phyloP scores from a whole-genome alignment of 768 basidiomycete genomes.

The Russula griseocarnosa region DNA sequence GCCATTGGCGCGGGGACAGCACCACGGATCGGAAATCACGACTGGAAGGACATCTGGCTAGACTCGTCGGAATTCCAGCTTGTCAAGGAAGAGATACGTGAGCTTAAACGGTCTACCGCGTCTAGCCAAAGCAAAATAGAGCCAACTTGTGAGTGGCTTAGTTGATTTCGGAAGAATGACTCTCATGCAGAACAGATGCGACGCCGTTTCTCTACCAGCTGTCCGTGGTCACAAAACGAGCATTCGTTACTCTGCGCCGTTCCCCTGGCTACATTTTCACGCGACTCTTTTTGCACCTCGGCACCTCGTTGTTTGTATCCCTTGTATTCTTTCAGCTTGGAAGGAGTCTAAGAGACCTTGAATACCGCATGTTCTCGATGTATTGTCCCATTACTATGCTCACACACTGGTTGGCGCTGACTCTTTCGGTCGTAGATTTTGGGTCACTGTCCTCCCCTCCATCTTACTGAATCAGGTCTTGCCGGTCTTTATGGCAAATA shows the following conservation, averaged over 20 bases:
- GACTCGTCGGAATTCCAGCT: constrained; percentile 55
- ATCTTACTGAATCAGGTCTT: constrained; percentile 79
- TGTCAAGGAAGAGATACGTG: constrained; percentile 35
- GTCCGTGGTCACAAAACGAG: constrained; percentile 58
- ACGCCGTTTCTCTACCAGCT: constrained; percentile 76
- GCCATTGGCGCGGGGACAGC: constrained; percentile 84
- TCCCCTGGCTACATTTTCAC: constrained; percentile 84
- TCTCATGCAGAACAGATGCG: constrained; percentile 48
- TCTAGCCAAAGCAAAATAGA: not conserved
- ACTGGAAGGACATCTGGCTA: constrained; percentile 86
- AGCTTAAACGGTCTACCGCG: constrained; percentile 35
- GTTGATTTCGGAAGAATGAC: not conserved
- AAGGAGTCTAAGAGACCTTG: constrained; percentile 57
- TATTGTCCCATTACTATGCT: constrained; percentile 36
- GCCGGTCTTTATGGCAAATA: constrained; percentile 75
- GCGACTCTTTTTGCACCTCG: constrained; percentile 69
- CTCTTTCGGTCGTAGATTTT: constrained; percentile 41
- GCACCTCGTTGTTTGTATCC: constrained; percentile 67
- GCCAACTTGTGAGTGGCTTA: constrained; percentile 10
- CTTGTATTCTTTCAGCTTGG: constrained; percentile 78
- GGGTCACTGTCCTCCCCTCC: constrained; percentile 63
- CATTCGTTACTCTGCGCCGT: constrained; percentile 71
- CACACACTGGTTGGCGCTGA: not conserved
- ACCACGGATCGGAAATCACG: constrained; percentile 65
- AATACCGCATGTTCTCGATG: constrained; percentile 81